Evolutionary conservation across 2,329 filamentous ascomycete species (phyloP).

Genomic region (Alternaria sp.): DNA sequence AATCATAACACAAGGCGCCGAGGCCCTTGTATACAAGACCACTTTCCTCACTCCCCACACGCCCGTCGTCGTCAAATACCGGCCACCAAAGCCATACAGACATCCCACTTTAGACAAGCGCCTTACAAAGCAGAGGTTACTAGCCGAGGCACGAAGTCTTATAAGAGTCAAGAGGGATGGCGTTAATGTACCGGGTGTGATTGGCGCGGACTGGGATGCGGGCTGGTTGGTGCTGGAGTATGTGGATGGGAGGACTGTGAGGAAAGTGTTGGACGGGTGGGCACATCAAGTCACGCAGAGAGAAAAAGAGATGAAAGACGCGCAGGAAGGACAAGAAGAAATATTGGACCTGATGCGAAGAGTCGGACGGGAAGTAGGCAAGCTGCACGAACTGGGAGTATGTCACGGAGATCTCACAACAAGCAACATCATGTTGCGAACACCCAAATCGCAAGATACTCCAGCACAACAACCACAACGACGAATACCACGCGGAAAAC

Average conservation of each 20-base stretch:
- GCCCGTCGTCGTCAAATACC: constrained; percentile 85
- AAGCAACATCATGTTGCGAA: constrained; percentile 86
- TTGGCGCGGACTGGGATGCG: constrained; percentile 68
- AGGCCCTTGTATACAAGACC: constrained; percentile 91
- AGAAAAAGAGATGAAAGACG: not conserved
- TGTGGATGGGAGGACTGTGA: constrained; percentile 69
- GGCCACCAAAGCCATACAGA: constrained; percentile 88
- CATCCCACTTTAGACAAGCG: constrained; percentile 88
- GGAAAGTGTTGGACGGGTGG: constrained; percentile 72
- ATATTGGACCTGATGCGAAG: constrained; percentile 65
- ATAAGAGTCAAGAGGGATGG: constrained; percentile 79
- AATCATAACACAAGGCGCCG: constrained; percentile 91
- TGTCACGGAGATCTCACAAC: constrained; percentile 97
- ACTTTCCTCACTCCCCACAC: constrained; percentile 73
- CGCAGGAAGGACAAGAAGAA: constrained; percentile 33
- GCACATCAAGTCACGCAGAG: constrained; percentile 52
- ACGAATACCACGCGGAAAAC: constrained; percentile 11
- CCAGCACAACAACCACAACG: not conserved
- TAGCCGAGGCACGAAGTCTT: constrained; percentile 87
- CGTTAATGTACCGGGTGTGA: constrained; percentile 80
- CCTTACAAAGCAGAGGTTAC: constrained; percentile 83
- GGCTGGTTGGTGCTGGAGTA: constrained; percentile 63
- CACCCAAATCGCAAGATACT: not conserved
- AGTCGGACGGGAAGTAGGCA: constrained; percentile 74
- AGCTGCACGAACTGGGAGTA: constrained; percentile 81